A percentile compares a stretch with the other conserved stretches of the same genome.
Conservation (phyloP, 2,329 filamentous ascomycete genomes). For the Apiospora aurea region DNA sequence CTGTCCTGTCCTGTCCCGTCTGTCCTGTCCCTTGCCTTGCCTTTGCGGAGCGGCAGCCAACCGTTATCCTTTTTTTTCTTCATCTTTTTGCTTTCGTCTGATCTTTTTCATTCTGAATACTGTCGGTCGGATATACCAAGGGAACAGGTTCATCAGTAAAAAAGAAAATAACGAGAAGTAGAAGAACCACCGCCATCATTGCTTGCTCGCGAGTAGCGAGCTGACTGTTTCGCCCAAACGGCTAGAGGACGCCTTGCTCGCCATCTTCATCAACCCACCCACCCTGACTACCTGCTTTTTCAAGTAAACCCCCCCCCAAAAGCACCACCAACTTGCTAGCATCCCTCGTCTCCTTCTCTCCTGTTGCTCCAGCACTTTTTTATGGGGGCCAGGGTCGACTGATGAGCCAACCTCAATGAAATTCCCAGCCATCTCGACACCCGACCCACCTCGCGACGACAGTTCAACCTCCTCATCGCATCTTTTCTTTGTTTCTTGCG, state of each 20-base stretch:
- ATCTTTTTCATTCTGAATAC: conserved; percentile 1
- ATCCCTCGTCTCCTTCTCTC: conserved; percentile 22
- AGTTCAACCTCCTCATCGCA: conserved; percentile 21
- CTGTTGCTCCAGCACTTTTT: conserved; percentile 15
- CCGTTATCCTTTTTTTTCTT: conserved; percentile 4
- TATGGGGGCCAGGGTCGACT: conserved; percentile 16
- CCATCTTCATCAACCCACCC: conserved; percentile 20
- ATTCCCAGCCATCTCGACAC: conserved; percentile 23
- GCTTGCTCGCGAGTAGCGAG: background rate
- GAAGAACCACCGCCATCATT: no score
- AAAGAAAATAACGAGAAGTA: background rate
- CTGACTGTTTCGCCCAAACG: conserved; percentile 20
- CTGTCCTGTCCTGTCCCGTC: no score
- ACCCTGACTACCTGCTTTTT: conserved; percentile 3
- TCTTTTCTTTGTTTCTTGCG: conserved; percentile 18
- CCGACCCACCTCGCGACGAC: conserved; percentile 21
- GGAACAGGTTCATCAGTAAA: background rate
- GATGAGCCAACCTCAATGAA: conserved; percentile 23
- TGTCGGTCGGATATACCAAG: conserved; percentile 13
- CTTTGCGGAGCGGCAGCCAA: background rate
- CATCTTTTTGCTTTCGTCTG: conserved; percentile 13
- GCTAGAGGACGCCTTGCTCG: conserved; percentile 17
- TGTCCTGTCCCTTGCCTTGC: no score
- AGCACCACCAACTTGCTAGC: conserved; percentile 5
- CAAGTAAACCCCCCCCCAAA: conserved; percentile 12